Percentiles rank a stretch among this genome's conserved stretches.
These are phyloP conservation scores for Fonsecaea erecta DNA, from an alignment of 2,329 filamentous ascomycete genomes.

Conservation along the genomic window DNA sequence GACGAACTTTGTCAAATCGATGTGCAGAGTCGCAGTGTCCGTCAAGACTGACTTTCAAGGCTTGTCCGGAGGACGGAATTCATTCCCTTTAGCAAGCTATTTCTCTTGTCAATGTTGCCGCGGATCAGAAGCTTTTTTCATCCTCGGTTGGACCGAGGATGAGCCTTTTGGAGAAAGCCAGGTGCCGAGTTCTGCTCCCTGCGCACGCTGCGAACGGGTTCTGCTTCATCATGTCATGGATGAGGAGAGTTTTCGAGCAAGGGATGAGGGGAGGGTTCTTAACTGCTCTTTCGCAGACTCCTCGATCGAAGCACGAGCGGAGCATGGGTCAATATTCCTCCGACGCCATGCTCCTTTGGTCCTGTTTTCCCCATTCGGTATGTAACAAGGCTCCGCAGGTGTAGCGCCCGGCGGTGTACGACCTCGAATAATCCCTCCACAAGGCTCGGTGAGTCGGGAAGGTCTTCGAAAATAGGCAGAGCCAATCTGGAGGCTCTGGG, in stretches of 20 bases:
- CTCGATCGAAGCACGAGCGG: not conserved
- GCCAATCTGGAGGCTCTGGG: not conserved
- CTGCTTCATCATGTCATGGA: not conserved
- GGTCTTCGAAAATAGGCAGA: not conserved
- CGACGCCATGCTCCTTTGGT: slow-evolving; percentile 7
- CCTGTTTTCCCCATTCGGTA: slow-evolving; percentile 4
- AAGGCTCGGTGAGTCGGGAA: not conserved
- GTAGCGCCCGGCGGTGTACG: not conserved
- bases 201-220: not conserved
- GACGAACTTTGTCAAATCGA: not conserved
- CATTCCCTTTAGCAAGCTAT: not conserved
- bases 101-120: not conserved
- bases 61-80: not conserved
- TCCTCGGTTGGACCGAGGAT: not conserved
- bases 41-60: not conserved
- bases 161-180: not conserved
- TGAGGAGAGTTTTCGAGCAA: not conserved
- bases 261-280: not conserved
- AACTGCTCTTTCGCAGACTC: not conserved
- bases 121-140: not conserved
- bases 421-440: not conserved
- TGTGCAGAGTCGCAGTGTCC: not conserved
- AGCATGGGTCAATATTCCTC: slow-evolving; percentile 4
- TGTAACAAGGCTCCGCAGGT: not conserved
- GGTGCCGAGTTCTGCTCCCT: not conserved